phyloP scores from a whole-genome alignment of 345 rosid genomes.

The Lumnitzera littorea region DNA sequence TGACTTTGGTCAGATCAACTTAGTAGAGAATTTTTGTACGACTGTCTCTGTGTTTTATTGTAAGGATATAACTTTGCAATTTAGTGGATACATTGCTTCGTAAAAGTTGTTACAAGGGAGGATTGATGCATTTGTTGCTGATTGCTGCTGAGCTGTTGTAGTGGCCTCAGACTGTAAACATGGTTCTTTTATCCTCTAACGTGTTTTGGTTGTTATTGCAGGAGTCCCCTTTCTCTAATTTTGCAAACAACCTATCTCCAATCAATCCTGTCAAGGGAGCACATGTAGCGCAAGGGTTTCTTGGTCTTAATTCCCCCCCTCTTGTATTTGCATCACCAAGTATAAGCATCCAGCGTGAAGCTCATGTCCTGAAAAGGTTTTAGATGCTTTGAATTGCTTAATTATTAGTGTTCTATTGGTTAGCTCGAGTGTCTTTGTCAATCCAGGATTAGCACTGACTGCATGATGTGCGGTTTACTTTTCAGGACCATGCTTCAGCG shows the following conservation, averaged over 20 bases:
- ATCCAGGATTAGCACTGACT: too few species aligned
- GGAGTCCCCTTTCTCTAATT: slow-evolving; percentile 43
- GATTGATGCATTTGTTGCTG: too few species aligned
- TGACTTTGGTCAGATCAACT: too few species aligned
- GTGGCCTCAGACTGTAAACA: too few species aligned
- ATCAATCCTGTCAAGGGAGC: slow-evolving; percentile 22
- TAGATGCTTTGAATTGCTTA: slow-evolving; percentile 5
- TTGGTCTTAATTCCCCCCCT: slow-evolving; percentile 41
- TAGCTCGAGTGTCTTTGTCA: neutral
- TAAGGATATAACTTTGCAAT: too few species aligned
- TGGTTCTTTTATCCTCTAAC: neutral
- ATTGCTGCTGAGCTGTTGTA: too few species aligned
- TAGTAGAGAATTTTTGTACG: too few species aligned
- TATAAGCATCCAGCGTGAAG: slow-evolving; percentile 13
- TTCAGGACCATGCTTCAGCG: slow-evolving; percentile 24
- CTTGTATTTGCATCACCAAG: slow-evolving; percentile 40
- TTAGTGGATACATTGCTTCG: too few species aligned
- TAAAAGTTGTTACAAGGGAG: too few species aligned
- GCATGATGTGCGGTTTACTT: slow-evolving; percentile 5
- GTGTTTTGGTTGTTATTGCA: slow-evolving; percentile 14
- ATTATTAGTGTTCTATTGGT: neutral
- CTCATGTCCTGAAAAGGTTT: slow-evolving; percentile 30
- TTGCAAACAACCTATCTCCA: slow-evolving; percentile 29
- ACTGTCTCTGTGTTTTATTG: too few species aligned
- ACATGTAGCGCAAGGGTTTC: slow-evolving; percentile 21